Evolutionary conservation across 2,329 filamentous ascomycete genomes (phyloP), one percentile per base, ranked within the genome.

Genomic region (Fusarium subtropicale): DNA sequence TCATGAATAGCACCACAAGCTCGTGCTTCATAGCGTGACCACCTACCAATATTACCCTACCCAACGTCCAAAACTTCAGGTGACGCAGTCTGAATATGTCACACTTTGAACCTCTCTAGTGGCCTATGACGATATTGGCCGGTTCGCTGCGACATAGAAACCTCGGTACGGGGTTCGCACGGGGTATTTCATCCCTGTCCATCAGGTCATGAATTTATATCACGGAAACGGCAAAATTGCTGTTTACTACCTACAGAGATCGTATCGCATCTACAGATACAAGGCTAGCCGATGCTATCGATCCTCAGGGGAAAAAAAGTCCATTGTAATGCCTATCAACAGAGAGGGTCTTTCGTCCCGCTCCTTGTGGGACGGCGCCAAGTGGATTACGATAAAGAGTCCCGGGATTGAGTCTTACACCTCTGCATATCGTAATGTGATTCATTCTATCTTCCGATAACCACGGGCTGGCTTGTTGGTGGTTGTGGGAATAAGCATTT

Each of bases 371-470:
- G 69, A 74, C 69, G 56, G 64, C 53, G 42, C 58, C 45, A 55
- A 71, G 72, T 71, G 71, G 71, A 56, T 57, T 64, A 48, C 62
- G 71, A 74, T 74, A 74, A 71, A 74, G 71, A 56, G 47, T 57
- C 42, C 38, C 26, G 30, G 48, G 48, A 46, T 41, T 56, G 41
- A 51, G 48, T 45, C 54, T 71, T 67, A 71, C 67, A 57, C 22
- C 45, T 68, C 55, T 58, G 18, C 53, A 69, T 71, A 60, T 68
- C 52, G 64, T 71, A 70, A 68, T 65, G 39, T 48, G 44, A 52
- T 54, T 46, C 15, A 45, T 24, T 39, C 12, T 26, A 33, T 44
- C 41, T 13, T 31, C 24, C 31, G 42, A 54, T 41, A 55, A 41
- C 28, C 31, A 39, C 28, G 30, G 18, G 44, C 38, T 47, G 15